Conservation (phyloP, 139 green algal genomes). For the Tetraselmis chui region DNA sequence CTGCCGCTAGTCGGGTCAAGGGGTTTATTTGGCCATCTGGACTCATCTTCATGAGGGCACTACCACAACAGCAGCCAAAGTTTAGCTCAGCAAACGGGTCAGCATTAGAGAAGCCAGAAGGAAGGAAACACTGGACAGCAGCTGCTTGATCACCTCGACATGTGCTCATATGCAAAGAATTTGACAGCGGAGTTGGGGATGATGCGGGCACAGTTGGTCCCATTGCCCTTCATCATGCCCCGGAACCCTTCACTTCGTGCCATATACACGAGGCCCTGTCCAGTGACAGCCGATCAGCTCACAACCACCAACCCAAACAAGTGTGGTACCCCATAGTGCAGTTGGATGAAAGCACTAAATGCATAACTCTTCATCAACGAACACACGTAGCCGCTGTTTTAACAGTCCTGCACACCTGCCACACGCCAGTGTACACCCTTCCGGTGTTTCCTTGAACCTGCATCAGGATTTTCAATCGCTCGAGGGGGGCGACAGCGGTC, state of each 20-base stretch:
- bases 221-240: slow-evolving; percentile 95
- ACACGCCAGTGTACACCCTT: slow-evolving; percentile 82
- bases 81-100: background rate
- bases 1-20: slow-evolving; percentile 70
- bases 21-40: slow-evolving; percentile 85
- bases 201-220: slow-evolving; percentile 96
- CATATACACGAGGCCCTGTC: slow-evolving; percentile 81
- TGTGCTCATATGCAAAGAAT: slow-evolving; percentile 95
- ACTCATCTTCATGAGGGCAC: slow-evolving; percentile 40
- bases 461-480: slow-evolving; percentile 97
- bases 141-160: slow-evolving; percentile 44
- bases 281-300: background rate
- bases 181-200: slow-evolving; percentile 97
- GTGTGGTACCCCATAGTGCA: slow-evolving; percentile 17
- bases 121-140: background rate
- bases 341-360: slow-evolving; percentile 9
- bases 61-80: background rate
- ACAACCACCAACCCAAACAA: background rate
- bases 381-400: background rate
- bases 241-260: slow-evolving; percentile 68
- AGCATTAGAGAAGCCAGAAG: background rate
- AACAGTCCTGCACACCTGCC: slow-evolving; percentile 50
- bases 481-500: slow-evolving; percentile 93
- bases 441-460: slow-evolving; percentile 86
- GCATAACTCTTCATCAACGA: background rate